Evolutionary conservation across 345 rosid genomes (phyloP).

Genomic region (Lumnitzera racemosa): DNA sequence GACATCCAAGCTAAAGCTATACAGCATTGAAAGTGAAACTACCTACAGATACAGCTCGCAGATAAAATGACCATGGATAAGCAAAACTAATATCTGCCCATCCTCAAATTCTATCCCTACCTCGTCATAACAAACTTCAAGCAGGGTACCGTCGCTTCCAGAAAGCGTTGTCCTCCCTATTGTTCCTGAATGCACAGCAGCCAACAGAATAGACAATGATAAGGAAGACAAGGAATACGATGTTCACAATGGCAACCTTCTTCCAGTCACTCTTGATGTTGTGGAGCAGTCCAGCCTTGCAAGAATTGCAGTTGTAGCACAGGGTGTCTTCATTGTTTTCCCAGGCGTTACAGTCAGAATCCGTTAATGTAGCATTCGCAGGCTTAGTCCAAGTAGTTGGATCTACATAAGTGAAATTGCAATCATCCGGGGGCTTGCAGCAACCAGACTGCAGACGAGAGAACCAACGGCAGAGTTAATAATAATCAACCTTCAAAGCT

Average conservation of each 20-base stretch:
- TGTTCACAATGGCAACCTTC: conserved; percentile 27
- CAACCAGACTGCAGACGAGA: conserved; percentile 20
- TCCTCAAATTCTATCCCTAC: too few relatives aligned
- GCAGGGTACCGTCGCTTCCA: conserved; percentile 5
- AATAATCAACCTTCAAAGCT: not conserved
- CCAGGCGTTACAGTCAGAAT: conserved; percentile 15
- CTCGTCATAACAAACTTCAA: not conserved
- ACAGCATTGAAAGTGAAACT: too few relatives aligned
- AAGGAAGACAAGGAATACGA: conserved; percentile 30
- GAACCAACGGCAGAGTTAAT: not conserved
- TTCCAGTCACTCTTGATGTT: conserved; percentile 17
- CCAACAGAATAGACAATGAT: conserved; percentile 36
- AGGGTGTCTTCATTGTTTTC: not conserved
- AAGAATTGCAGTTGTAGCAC: conserved; percentile 28
- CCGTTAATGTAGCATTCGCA: not conserved
- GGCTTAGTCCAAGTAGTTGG: conserved; percentile 7
- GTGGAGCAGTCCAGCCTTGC: conserved; percentile 23
- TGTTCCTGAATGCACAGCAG: conserved; percentile 42
- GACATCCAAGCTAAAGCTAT: too few relatives aligned
- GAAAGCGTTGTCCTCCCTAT: conserved; percentile 18
- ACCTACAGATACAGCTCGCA: too few relatives aligned
- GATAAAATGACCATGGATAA: too few relatives aligned
- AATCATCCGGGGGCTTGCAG: conserved; percentile 27
- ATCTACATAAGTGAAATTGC: conserved; percentile 14
- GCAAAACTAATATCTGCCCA: too few relatives aligned